These are phyloP conservation scores for Fusarium xyrophilum DNA, from an alignment of 2,329 filamentous ascomycete species.

Conservation along the genomic window DNA sequence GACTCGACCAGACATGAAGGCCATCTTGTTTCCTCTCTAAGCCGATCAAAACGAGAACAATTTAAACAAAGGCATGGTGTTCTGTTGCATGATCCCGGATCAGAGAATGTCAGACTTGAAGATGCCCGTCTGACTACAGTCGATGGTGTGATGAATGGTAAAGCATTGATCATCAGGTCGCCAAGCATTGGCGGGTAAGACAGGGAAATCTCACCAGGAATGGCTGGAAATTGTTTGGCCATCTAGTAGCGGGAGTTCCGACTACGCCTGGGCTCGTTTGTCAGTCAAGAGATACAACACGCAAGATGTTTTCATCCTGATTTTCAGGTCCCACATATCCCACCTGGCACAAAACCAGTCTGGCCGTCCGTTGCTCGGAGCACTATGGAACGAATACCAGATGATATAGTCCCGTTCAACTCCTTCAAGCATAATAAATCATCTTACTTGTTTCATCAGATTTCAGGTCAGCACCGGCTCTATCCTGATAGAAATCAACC, in stretches of 20 bases:
- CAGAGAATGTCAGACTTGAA: not conserved
- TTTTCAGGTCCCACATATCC: not conserved
- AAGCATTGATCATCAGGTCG: not conserved
- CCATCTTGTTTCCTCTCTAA: not conserved
- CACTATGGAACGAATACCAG: not conserved
- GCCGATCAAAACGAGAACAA: no score
- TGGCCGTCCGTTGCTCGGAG: accelerated
- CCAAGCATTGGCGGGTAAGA: not conserved
- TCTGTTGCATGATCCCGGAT: not conserved
- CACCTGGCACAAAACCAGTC: not conserved
- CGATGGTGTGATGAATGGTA: not conserved
- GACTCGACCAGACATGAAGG: not conserved
- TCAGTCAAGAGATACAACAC: not conserved
- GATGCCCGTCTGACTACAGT: accelerated
- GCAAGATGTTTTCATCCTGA: not conserved
- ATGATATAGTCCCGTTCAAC: accelerated
- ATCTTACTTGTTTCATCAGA: accelerated
- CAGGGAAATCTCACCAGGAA: not conserved
- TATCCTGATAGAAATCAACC: no score
- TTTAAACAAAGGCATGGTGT: accelerated
- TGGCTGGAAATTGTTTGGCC: not conserved
- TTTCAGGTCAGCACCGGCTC: no score
- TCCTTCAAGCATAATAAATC: accelerated
- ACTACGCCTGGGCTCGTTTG: no score
- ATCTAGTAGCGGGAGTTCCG: not conserved